Conservation (phyloP, 192 early-diverging fungal species). For the Backusella luteola region DNA sequence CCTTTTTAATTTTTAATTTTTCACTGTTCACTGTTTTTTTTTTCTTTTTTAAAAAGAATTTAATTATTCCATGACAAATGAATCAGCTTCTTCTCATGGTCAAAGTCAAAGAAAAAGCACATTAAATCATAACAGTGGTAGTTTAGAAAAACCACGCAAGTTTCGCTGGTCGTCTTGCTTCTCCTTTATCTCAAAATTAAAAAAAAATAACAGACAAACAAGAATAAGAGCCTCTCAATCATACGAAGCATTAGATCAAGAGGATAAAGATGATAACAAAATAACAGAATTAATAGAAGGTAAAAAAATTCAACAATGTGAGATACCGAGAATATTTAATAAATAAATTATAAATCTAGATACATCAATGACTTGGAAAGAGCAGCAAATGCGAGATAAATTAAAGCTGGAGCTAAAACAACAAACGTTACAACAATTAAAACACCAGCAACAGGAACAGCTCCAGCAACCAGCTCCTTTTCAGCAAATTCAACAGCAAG, state of each 20-base stretch:
- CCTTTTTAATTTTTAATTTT: background rate
- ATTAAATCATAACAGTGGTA: background rate
- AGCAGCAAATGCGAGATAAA: background rate
- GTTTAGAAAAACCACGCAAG: conserved; percentile 5
- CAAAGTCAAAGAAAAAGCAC: background rate
- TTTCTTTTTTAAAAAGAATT: background rate
- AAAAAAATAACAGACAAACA: conserved; percentile 13
- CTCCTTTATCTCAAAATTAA: conserved; percentile 10
- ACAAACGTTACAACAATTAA: background rate
- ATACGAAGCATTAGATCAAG: background rate
- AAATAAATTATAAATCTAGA: background rate
- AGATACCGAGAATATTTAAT: background rate
- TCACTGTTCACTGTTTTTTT: background rate
- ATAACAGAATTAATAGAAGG: background rate
- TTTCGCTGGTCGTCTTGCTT: conserved; percentile 20
- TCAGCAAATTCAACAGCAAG: background rate
- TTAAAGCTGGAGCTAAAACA: background rate
- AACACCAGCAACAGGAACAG: background rate
- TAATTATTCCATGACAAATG: conserved; percentile 8
- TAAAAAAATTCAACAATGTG: background rate
- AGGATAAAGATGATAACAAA: background rate
- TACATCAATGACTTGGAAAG: background rate
- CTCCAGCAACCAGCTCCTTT: background rate
- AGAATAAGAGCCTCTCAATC: conserved; percentile 8
- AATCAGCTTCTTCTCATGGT: background rate